Percentiles rank a stretch among this genome's conserved stretches.
Evolutionary conservation across 2,329 filamentous ascomycete species (phyloP).

Genomic region (Cytospora chrysosperma): DNA sequence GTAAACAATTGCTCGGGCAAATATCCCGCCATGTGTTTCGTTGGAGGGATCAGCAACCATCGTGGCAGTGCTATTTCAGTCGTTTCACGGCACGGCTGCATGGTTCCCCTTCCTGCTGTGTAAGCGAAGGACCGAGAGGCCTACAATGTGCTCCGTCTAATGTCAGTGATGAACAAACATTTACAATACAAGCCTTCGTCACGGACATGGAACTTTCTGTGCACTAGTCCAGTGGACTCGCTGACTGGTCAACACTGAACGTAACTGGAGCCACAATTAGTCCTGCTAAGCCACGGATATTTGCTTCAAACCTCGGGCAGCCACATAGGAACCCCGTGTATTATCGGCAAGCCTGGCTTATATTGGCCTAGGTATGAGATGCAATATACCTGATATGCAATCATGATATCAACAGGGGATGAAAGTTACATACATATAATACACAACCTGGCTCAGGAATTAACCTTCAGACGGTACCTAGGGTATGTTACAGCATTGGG

Average conservation of each 20-base stretch:
- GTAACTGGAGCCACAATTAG: background rate
- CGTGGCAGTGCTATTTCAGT: background rate
- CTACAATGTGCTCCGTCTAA: background rate
- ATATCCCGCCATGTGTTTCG: background rate
- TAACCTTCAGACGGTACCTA: no score
- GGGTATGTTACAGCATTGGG: no score
- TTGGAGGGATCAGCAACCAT: background rate
- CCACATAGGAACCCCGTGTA: background rate
- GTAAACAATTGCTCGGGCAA: background rate
- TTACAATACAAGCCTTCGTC: background rate
- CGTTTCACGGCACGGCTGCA: no score
- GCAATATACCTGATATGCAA: background rate
- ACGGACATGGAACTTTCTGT: no score
- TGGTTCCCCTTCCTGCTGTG: background rate
- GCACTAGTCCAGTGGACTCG: no score
- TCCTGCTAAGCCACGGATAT: background rate
- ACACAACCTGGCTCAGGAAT: no score
- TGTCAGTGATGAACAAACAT: background rate
- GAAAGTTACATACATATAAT: no score
- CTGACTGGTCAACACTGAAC: background rate
- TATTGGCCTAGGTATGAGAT: background rate
- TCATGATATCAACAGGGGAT: background rate
- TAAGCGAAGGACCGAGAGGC: conserved; percentile 9
- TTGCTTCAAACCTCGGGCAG: background rate
- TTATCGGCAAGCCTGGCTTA: background rate